These are phyloP conservation scores for Hydrangea macrophylla DNA, from an alignment of 148 eudicot genomes.

Conservation along the genomic window DNA sequence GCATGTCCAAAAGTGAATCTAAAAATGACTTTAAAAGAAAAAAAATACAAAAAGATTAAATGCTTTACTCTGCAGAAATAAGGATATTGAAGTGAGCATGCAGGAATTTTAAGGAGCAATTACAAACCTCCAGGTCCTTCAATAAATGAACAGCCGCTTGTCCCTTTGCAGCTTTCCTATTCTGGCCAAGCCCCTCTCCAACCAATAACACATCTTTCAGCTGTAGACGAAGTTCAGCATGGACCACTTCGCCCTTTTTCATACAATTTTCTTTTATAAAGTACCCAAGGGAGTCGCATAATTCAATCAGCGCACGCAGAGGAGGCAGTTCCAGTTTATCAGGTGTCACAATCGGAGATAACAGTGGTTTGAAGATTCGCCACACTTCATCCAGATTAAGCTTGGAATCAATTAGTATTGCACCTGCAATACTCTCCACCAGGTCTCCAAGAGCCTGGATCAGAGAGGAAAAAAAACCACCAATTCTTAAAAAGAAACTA, in stretches of 20 bases:
- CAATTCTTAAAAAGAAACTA: neutral
- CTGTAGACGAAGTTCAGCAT: constrained; percentile 60
- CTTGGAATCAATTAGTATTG: constrained; percentile 72
- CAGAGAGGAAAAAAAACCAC: constrained; percentile 6
- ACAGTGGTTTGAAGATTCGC: constrained; percentile 64
- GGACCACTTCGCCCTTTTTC: constrained; percentile 33
- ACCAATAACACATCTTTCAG: constrained; percentile 51
- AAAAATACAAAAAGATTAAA: too few relatives aligned
- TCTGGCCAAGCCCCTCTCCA: constrained; percentile 65
- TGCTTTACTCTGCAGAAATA: too few relatives aligned
- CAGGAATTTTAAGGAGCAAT: neutral
- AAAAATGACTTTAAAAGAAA: neutral
- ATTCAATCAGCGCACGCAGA: constrained; percentile 65
- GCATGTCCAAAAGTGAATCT: neutral
- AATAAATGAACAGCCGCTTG: constrained; percentile 73
- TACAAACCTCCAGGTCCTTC: constrained; percentile 57
- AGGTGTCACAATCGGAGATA: constrained; percentile 93
- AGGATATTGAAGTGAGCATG: too few relatives aligned
- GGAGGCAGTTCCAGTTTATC: constrained; percentile 87
- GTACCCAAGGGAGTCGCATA: constrained; percentile 82
- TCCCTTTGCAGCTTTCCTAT: constrained; percentile 68
- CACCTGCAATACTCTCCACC: constrained; percentile 93
- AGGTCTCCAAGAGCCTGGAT: constrained; percentile 79
- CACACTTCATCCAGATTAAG: constrained; percentile 81
- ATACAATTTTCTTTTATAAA: constrained; percentile 50